Base-by-base conservation (phyloP, 768 basidiomycete genomes). In the Leccinellum rugosiceps region DNA sequence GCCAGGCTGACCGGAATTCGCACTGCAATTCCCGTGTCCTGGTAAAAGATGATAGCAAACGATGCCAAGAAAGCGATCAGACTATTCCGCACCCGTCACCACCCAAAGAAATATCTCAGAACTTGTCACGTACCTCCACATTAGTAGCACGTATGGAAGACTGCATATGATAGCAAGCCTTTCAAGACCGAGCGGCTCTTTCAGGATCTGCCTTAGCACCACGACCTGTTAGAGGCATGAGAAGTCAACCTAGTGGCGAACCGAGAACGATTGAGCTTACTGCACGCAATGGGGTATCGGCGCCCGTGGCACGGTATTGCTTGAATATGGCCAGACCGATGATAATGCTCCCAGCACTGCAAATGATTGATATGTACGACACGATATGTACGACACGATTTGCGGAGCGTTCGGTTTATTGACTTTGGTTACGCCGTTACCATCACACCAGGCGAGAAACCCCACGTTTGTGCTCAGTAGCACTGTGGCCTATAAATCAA, bases 131-230 rank as follows among this genome's bases (percentile, higher is more conserved):
- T 51, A 77, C 77, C 72, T 63, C 71, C 74, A 78, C 69, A 78
- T 70, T 43, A 78, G 63, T 7, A 77, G 57, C 34, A 74, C 74
- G 32, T 77, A 75, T 6, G 77, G 77, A 44, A 78, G 69, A 56
- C 72, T 75, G 50, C 73, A 78, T 50, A 75, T 66, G 32, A 78
- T 73, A 6, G 77, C 67, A 30, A 79, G 64, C 13, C 70, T 65
- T 50, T 77, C 76, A 3, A 75, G 58, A 14, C 76, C 74, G 19
- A 68, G 59, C 8, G 51, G 50, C 26, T 64, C 58, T 13, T 63
- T 58, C 5, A 71, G 52, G 14, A 71, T 71, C 4, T 67, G 70
- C 48, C 63, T 69, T 52, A 71, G 48, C 3, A 69, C 60, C 15
- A 59, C 48, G 15, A 71, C 60, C 70, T 71, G 38, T 13, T 19